phyloP scores from a whole-genome alignment of 2,329 filamentous ascomycete genomes.

The Alternaria consortialis region DNA sequence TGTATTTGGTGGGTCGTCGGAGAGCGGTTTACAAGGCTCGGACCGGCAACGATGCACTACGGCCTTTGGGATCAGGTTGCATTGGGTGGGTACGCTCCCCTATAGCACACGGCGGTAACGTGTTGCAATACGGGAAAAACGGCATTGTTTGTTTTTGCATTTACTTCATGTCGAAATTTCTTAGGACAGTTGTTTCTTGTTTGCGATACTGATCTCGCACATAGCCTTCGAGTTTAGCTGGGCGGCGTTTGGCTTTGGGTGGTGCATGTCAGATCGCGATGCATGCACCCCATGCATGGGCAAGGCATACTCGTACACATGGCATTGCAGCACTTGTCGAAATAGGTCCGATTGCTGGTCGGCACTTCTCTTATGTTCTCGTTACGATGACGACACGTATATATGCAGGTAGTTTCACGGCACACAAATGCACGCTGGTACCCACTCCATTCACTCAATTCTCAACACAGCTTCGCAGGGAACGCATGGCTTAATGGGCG shows the following conservation, averaged over 20 bases:
- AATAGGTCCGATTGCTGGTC: slow-evolving; percentile 15
- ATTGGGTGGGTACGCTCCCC: slow-evolving; percentile 26
- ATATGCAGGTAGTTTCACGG: slow-evolving; percentile 28
- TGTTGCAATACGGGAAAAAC: slow-evolving; percentile 19
- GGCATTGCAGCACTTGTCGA: slow-evolving; percentile 29
- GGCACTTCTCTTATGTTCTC: slow-evolving; percentile 21
- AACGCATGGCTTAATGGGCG: slow-evolving; percentile 14
- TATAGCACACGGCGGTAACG: slow-evolving; percentile 23
- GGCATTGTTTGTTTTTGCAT: slow-evolving; percentile 13
- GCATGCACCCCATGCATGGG: slow-evolving; percentile 23
- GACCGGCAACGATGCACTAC: slow-evolving; percentile 22
- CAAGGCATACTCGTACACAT: slow-evolving; percentile 35
- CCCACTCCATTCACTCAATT: slow-evolving; percentile 24
- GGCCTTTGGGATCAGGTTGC: slow-evolving; percentile 21
- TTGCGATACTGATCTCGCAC: slow-evolving; percentile 4
- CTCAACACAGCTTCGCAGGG: slow-evolving; percentile 7
- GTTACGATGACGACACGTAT: slow-evolving; percentile 38
- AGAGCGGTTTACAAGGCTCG: slow-evolving; percentile 14
- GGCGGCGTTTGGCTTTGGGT: slow-evolving; percentile 20
- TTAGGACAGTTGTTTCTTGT: neutral
- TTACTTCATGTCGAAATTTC: neutral
- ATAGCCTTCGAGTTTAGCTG: neutral
- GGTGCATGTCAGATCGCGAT: slow-evolving; percentile 13
- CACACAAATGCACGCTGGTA: slow-evolving; percentile 25
- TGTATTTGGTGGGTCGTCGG: slow-evolving; percentile 12